Evolutionary conservation across 208 protist species (phyloP).

Genomic region (Strigomonas galati): DNA sequence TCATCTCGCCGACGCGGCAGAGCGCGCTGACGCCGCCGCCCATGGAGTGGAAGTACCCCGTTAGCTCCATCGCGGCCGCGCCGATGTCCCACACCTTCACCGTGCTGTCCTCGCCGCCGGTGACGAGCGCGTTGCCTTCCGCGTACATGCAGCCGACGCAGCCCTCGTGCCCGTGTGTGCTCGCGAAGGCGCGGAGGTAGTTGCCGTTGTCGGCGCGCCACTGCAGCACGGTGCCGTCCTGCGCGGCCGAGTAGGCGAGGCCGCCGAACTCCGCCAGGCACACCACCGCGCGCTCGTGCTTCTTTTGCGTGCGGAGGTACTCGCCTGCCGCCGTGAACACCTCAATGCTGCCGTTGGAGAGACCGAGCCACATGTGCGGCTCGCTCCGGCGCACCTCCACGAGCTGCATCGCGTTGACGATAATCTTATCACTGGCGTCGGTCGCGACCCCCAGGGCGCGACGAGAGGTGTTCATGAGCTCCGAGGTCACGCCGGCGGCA

Average conservation of each 20-base stretch:
- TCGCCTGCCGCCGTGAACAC: conserved; percentile 43
- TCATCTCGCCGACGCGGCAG: conserved; percentile 62
- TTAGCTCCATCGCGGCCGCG: conserved; percentile 52
- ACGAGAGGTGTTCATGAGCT: neutral
- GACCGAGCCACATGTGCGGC: conserved; percentile 71
- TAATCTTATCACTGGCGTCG: neutral
- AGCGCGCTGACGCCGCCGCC: conserved; percentile 56
- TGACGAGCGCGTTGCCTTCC: conserved; percentile 78
- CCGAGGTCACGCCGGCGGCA: neutral
- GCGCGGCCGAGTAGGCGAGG: conserved; percentile 69
- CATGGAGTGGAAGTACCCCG: conserved; percentile 71
- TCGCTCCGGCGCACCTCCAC: conserved; percentile 25
- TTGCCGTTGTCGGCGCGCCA: conserved; percentile 42
- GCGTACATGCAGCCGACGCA: conserved; percentile 71
- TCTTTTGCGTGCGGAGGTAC: conserved; percentile 31
- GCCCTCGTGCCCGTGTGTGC: conserved; percentile 29
- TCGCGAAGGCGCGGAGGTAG: conserved; percentile 42
- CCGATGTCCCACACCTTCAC: conserved; percentile 86
- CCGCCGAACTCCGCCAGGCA: conserved; percentile 77
- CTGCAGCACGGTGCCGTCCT: conserved; percentile 70
- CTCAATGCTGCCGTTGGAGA: conserved; percentile 72
- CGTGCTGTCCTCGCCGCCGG: conserved; percentile 69
- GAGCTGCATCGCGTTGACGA: conserved; percentile 29
- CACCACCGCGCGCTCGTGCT: conserved; percentile 62
- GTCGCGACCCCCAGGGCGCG: neutral